phyloP scores from a whole-genome alignment of 2,329 filamentous ascomycete genomes.

The Zalaria obscura region DNA sequence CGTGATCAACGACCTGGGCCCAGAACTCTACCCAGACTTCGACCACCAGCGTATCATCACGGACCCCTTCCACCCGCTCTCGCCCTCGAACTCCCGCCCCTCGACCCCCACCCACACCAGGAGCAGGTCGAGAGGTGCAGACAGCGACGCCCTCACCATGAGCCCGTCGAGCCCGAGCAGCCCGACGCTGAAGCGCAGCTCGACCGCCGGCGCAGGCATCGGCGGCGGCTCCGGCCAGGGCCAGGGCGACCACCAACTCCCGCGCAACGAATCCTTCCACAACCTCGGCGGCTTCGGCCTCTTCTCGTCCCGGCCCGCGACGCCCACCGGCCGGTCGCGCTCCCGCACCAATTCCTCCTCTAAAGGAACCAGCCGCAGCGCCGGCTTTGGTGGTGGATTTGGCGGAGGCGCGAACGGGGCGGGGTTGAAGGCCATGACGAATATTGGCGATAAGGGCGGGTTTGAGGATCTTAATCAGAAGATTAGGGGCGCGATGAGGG shows the following conservation, averaged over 20 bases:
- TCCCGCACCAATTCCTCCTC: constrained; percentile 43
- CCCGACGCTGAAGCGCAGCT: constrained; percentile 3
- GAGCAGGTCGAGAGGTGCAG: constrained; percentile 5
- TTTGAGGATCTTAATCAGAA: constrained; percentile 73
- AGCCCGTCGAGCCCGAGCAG: constrained; percentile 7
- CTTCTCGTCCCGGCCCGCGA: constrained; percentile 80
- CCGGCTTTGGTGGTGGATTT: constrained; percentile 21
- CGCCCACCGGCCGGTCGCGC: constrained; percentile 51
- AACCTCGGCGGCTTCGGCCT: constrained; percentile 79
- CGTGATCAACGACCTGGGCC: constrained; percentile 86
- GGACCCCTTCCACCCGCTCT: constrained; percentile 28
- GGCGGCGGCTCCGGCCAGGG: constrained; percentile 19
- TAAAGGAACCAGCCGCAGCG: constrained; percentile 33
- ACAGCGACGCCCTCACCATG: constrained; percentile 7
- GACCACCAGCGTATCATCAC: constrained; percentile 58
- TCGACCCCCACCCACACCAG: constrained; percentile 12
- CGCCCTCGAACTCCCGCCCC: constrained; percentile 12
- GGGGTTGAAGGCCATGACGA: constrained; percentile 56
- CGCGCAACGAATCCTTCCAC: constrained; percentile 85
- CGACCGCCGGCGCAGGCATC: constrained; percentile 13
- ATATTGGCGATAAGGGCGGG: constrained; percentile 49
- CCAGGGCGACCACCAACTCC: constrained; percentile 40
- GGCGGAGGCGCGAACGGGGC: constrained; percentile 36
- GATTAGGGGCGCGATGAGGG: constrained; percentile 72
- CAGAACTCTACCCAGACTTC: constrained; percentile 96